Evolutionary conservation across 2,329 filamentous ascomycete genomes (phyloP), one percentile per base, ranked within the genome.

Genomic region (Mariannaea sp.): DNA sequence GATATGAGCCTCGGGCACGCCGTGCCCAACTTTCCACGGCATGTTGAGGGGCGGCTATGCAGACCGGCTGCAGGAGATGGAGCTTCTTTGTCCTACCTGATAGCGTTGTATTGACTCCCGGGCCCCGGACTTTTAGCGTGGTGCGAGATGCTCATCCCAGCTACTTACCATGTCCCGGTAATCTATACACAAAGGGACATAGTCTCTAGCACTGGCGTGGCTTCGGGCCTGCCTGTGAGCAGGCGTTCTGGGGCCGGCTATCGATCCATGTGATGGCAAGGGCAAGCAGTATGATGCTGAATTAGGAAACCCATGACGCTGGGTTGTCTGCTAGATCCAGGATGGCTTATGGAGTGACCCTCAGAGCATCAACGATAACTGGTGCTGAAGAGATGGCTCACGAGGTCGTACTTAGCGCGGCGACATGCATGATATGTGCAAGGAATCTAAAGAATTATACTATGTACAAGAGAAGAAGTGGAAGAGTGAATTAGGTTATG

Each of bases 151-250:
- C 27, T 40, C 27, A 14, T 48, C 33, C 50, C 26, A 32, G 43
- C 26, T 45, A 22, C 41, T 20, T 33, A 35, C 40, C 41, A 55
- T 29, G 33, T 24, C 33, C 46, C 52, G 46, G 53, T 35, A 55
- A 50, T 52, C 58, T 58, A 47, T 45, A 57, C 8, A 8, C 8
- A 24, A 56, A 52, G 54, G 57, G n/a, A n/a, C n/a, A n/a, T 64
- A 62, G 62, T 58, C 58, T 62, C 56, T 53, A 54, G 56, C 56
- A 50, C 55, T 58, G 53, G 53, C 56, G 58, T 65, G 58, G 58
- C 61, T 66, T 55, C 45, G 55, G n/a, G n/a, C n/a, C n/a, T n/a
- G 58, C 63, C 60, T 64, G 64, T 65, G 61, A 65, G 58, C 52
- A 58, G n/a, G 44, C 56, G 53, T 55, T 56, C 55, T 56, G 56